A percentile compares a stretch with the other conserved stretches of the same genome.
Conservation (phyloP, 2,329 filamentous ascomycete genomes). For the Scedosporium dehoogii region DNA sequence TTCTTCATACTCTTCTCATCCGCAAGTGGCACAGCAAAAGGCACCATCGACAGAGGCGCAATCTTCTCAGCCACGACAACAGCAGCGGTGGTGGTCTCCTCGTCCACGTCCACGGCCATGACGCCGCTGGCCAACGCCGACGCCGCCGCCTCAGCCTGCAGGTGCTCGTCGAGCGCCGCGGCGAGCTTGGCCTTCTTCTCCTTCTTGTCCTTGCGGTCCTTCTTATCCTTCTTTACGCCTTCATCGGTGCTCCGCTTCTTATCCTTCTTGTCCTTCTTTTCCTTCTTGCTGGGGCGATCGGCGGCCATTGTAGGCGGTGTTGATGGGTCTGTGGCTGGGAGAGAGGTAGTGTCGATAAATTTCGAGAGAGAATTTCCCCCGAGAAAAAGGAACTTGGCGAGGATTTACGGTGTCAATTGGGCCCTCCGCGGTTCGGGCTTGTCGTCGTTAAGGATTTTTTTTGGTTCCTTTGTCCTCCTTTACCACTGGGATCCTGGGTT, state of each 20-base stretch:
- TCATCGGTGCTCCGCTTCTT: conserved; percentile 48
- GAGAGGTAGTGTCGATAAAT: background rate
- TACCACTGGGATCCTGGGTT: background rate
- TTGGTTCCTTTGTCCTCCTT: background rate
- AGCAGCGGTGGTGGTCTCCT: conserved; percentile 26
- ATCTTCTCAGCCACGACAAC: conserved; percentile 21
- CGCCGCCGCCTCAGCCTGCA: conserved; percentile 28
- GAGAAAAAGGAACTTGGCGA: background rate
- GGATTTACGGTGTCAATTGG: background rate
- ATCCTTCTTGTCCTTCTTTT: conserved; percentile 40
- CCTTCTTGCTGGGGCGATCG: conserved; percentile 39
- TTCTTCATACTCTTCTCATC: conserved; percentile 67
- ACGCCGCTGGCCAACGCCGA: conserved; percentile 30
- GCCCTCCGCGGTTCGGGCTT: background rate
- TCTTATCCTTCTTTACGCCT: conserved; percentile 44
- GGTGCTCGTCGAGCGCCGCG: conserved; percentile 54
- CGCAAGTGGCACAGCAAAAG: conserved; percentile 73
- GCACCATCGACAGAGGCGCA: conserved; percentile 54
- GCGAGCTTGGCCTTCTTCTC: conserved; percentile 66
- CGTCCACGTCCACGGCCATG: conserved; percentile 31
- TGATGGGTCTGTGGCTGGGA: background rate
- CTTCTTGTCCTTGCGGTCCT: conserved; percentile 58
- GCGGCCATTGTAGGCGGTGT: conserved; percentile 28
- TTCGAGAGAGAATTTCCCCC: background rate
- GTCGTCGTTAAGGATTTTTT: background rate